Conservation (phyloP, 2,329 filamentous ascomycete genomes). For the Calonectria multiphialidica region DNA sequence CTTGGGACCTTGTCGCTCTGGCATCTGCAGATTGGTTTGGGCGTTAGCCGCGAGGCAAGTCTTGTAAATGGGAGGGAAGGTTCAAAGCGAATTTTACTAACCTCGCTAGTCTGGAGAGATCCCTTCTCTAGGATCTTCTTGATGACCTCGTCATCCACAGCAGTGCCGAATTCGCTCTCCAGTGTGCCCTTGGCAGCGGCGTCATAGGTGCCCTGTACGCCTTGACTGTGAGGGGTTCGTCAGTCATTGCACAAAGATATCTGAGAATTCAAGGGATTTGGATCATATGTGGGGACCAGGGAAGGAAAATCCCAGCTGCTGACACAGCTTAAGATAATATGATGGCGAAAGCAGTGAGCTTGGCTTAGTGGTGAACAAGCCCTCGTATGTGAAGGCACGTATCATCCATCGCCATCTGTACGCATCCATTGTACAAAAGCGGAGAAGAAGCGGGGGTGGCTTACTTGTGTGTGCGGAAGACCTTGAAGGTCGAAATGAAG, state of each 20-base stretch:
- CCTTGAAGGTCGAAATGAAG: constrained; percentile 88
- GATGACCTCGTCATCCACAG: constrained; percentile 83
- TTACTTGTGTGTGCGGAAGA: constrained; percentile 92
- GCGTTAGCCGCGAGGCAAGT: constrained; percentile 12
- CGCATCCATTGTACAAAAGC: not conserved
- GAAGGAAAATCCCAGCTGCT: not conserved
- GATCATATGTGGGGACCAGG: not conserved
- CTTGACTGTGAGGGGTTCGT: constrained; percentile 71
- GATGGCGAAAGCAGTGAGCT: not conserved
- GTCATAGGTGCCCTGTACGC: constrained; percentile 84
- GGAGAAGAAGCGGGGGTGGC: constrained; percentile 49
- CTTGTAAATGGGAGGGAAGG: not conserved
- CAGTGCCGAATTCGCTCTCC: constrained; percentile 89
- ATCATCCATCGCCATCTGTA: not conserved
- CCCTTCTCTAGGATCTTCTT: constrained; percentile 85
- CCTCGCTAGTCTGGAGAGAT: constrained; percentile 71
- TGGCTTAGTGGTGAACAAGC: not conserved
- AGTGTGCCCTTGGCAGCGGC: constrained; percentile 79
- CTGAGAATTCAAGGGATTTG: no score
- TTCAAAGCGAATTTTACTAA: constrained; percentile 45
- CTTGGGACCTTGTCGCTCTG: constrained; percentile 63
- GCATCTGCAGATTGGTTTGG: constrained; percentile 54
- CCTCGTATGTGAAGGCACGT: not conserved
- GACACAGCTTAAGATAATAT: not conserved
- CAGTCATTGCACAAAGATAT: constrained; percentile 13